Evolutionary conservation across 768 basidiomycete species (phyloP).

Genomic region (Suillus lakei): DNA sequence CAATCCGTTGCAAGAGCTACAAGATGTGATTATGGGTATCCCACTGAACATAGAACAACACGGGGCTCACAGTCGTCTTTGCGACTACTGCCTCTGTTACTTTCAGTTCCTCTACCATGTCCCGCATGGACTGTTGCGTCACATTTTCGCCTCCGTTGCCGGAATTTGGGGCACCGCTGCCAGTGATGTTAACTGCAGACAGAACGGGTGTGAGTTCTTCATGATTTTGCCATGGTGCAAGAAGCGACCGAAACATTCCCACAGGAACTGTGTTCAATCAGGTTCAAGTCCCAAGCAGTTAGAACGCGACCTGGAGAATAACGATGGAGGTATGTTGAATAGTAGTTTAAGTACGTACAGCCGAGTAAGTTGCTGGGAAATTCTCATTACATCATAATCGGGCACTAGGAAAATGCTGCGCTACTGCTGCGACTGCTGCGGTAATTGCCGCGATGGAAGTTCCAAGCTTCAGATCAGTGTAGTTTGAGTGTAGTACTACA

Average conservation of each 20-base stretch:
- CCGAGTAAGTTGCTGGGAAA: not conserved
- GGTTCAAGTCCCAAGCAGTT: not conserved
- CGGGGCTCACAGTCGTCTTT: slow-evolving; percentile 55
- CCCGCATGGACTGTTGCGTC: slow-evolving; percentile 58
- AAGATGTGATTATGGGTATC: not conserved
- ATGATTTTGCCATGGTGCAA: slow-evolving; percentile 7
- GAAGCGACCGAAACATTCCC: slow-evolving; percentile 10
- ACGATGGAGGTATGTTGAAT: not conserved
- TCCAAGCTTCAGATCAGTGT: too few species aligned
- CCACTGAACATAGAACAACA: not conserved
- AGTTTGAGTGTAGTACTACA: too few species aligned
- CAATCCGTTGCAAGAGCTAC: slow-evolving; percentile 70
- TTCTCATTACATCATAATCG: not conserved
- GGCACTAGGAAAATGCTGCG: too few species aligned
- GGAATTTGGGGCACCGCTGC: not conserved
- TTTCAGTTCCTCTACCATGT: slow-evolving; percentile 73
- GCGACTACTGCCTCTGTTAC: slow-evolving; percentile 48
- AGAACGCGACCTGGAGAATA: not conserved
- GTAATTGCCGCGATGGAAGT: too few species aligned
- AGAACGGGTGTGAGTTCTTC: not conserved
- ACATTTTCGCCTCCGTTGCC: not conserved
- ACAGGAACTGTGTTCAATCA: not conserved
- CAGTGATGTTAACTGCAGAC: not conserved
- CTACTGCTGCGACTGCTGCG: too few species aligned
- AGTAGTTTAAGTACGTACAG: not conserved